Base-by-base conservation (phyloP, 352 stramenopile genomes). In the Pythium periplocum region DNA sequence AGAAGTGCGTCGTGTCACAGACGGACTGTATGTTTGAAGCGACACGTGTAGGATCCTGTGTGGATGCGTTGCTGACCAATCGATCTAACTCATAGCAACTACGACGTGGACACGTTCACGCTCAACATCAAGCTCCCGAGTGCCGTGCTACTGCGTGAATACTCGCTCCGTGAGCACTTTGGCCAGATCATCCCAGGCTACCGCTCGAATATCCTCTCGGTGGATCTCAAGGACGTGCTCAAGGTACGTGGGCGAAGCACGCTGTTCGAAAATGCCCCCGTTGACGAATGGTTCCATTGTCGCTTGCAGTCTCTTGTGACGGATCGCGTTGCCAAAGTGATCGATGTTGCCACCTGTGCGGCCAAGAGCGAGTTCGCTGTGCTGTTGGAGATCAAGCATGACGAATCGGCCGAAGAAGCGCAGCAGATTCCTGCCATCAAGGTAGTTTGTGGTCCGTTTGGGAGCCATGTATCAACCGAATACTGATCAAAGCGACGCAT, bases 81-180 rank as follows among this genome's bases (percentile, higher is more conserved):
- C 17, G 17, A 26, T 26, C 17, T 26, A 26, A 26, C 17, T 26
- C 17, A 26, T 26, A 26, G 17, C 17, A 26, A 26, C 31, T 91
- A 92, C 62, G 77, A 90, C 46, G 78, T 78, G 8, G 75, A 72
- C 35, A 58, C 70, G 26, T 94, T 94, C 42, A 64, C 78, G 34
- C 77, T 94, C 51, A 89, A 83, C 56, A 86, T 92, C 50, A 90
- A 91, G 62, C 53, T 93, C 51, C 81, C 81, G 12, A 90, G 83
- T 61, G 67, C 83, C 40, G 73, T 91, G 38, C 45, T 93, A 35
- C 68, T 93, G 51, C 77, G 83, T 41, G 81, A 94, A 62, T 89
- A 87, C 57, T 71, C 80, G 46, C 58, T 94, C 51, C 62, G 84
- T 34, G 69, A 86, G 9, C 72, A 87, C 53, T 61, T 93, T 53